phyloP scores from a whole-genome alignment of 2,329 filamentous ascomycete genomes.

The Epichloe aotearoae region DNA sequence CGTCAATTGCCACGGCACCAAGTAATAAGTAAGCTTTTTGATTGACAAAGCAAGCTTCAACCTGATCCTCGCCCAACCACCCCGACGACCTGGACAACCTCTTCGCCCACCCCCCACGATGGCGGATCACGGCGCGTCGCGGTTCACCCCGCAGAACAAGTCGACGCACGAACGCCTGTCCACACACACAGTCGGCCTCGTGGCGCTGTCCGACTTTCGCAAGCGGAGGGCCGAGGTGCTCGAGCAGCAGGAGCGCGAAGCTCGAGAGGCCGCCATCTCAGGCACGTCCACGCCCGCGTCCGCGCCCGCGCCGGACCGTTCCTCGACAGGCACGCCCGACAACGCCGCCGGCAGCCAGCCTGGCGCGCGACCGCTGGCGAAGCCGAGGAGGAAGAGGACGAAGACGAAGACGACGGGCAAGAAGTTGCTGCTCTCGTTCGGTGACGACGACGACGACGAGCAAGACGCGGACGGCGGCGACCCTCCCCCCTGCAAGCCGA shows the following conservation, averaged over 20 bases:
- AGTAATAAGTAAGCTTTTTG: no score
- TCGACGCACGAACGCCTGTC: conserved; percentile 74
- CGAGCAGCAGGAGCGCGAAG: conserved; percentile 77
- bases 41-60: no score
- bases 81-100: no score
- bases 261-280: conserved; percentile 44
- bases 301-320: conserved; percentile 35
- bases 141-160: conserved; percentile 64
- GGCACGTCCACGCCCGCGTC: conserved; percentile 12
- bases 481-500: neutral
- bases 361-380: conserved; percentile 13
- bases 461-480: conserved; percentile 32
- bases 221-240: conserved; percentile 92
- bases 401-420: conserved; percentile 31
- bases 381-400: conserved; percentile 28
- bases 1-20: no score
- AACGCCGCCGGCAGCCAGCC: conserved; percentile 22
- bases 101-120: neutral
- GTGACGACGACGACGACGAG: conserved; percentile 43
- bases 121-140: conserved; percentile 29
- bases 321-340: conserved; percentile 34
- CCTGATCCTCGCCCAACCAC: no score
- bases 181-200: conserved; percentile 78
- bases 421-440: conserved; percentile 50
- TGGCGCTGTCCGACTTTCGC: conserved; percentile 84